Evolutionary conservation across 78 protist species (phyloP).

Genomic region (slime mould (Dictyostelium discoideum)): DNA sequence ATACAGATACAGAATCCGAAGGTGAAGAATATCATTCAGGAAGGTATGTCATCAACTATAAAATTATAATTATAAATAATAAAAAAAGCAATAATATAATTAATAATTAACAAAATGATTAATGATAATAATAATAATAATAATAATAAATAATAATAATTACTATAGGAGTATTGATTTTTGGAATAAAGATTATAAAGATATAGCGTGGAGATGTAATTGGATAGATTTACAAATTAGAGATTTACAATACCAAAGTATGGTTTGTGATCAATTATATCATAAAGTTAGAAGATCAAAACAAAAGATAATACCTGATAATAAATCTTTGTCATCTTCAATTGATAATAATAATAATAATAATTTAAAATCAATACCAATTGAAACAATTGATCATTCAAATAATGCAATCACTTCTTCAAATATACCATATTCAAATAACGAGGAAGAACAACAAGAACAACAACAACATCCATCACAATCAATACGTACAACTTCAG

Average conservation of each 20-base stretch:
- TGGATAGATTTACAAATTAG: conserved; percentile 68
- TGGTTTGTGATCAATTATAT: conserved; percentile 48
- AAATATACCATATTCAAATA: neutral
- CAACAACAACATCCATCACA: neutral
- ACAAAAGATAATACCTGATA: neutral
- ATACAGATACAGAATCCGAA: conserved; percentile 44
- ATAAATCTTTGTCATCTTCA: neutral
- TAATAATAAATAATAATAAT: neutral
- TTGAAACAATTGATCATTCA: neutral
- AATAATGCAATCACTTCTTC: neutral
- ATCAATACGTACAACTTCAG: conserved; percentile 29
- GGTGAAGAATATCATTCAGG: conserved; percentile 35
- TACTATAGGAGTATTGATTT: conserved; percentile 13
- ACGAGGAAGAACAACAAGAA: neutral
- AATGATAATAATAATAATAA: neutral
- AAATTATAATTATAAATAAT: neutral
- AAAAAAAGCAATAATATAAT: neutral
- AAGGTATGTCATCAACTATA: neutral
- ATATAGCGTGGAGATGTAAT: conserved; percentile 58
- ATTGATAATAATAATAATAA: neutral
- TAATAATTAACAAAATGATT: neutral
- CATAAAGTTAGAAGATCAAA: conserved; percentile 36
- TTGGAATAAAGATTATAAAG: conserved; percentile 65
- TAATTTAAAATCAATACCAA: neutral
- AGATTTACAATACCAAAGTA: conserved; percentile 58